Base-by-base conservation (phyloP, 352 stramenopile species). In the Peronospora belbahrii region DNA sequence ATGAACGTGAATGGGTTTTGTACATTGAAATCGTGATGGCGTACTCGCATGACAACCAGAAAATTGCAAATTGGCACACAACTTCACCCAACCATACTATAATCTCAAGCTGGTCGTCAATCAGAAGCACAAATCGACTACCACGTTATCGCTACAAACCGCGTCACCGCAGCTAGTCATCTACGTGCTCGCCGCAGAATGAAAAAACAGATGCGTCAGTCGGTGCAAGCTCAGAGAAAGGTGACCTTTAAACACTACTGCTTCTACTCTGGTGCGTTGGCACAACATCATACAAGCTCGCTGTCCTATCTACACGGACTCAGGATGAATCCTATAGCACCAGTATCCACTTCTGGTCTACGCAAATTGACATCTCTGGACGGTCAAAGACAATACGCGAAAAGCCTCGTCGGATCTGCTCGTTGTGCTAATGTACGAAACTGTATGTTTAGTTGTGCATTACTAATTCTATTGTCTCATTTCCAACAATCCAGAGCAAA, bases 11-110 rank as follows among this genome's bases (percentile, higher is more conserved):
- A 86, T 17, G 72, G 31, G 15, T 65, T 51, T 4, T 80, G 22
- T 92, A 83, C 60, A 86, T 85, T 2, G 83, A 77, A 10, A 94
- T 66, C 46, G 92, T 72, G 9, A 86, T 67, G 1, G 60, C 54
- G 50, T 84, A 90, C 13, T 75, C 64, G 5, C 80, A 71, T 3
- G 78, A 39, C 3, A 79, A 48, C 13, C 56, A 67, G 38, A 94
- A 92, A 40, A 65, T 74, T 0, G 84, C 82, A 2, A 85, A 62
- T 20, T 65, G 56, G 35, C 82, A 94, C 18, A 79, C 51, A 15
- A 95, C 52, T 30, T 85, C 67, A 2, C n/a, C n/a, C n/a, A n/a
- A n/a, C n/a, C n/a, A n/a, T n/a, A n/a, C n/a, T n/a, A n/a, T n/a
- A n/a, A n/a, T n/a, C n/a, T n/a, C n/a, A n/a, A 88, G 40, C 11